Percentiles rank a stretch among this genome's conserved stretches.
phyloP scores from a whole-genome alignment of 2,329 filamentous ascomycete species.

The Calycina herbarum region DNA sequence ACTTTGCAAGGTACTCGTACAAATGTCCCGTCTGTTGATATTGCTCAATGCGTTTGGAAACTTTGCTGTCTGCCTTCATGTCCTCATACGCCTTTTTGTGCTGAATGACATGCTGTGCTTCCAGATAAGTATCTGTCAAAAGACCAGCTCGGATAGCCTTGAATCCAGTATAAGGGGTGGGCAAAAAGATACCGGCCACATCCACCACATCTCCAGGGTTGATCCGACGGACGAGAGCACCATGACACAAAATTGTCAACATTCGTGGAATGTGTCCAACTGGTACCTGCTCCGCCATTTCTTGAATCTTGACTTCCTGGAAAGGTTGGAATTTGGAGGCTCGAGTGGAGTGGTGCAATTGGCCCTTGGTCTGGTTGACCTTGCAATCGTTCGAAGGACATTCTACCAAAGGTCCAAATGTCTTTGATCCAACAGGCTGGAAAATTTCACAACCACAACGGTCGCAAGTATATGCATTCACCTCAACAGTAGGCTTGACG shows the following conservation, averaged over 20 bases:
- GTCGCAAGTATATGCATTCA: slow-evolving; percentile 97
- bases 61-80: slow-evolving; percentile 77
- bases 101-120: slow-evolving; percentile 89
- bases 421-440: slow-evolving; percentile 88
- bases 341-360: slow-evolving; percentile 90
- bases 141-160: slow-evolving; percentile 93
- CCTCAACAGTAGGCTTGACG: slow-evolving; percentile 95
- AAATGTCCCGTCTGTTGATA: slow-evolving; percentile 84
- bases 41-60: slow-evolving; percentile 81
- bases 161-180: slow-evolving; percentile 98
- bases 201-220: slow-evolving; percentile 95
- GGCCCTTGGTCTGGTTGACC: slow-evolving; percentile 86
- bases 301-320: slow-evolving; percentile 97
- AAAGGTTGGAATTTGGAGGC: slow-evolving; percentile 97
- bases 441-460: slow-evolving; percentile 96
- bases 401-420: slow-evolving; percentile 81
- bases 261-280: slow-evolving; percentile 96
- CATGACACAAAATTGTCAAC: slow-evolving; percentile 86
- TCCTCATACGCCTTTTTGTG: slow-evolving; percentile 99
- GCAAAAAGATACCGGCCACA: slow-evolving; percentile 91
- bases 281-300: slow-evolving; percentile 98
- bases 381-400: slow-evolving; percentile 91
- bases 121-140: slow-evolving; percentile 95
- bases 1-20: slow-evolving; percentile 93
- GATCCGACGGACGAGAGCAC: slow-evolving; percentile 79